Conservation (phyloP, 495 filamentous ascomycete species). For the Melanomma pulvis-pyrius region DNA sequence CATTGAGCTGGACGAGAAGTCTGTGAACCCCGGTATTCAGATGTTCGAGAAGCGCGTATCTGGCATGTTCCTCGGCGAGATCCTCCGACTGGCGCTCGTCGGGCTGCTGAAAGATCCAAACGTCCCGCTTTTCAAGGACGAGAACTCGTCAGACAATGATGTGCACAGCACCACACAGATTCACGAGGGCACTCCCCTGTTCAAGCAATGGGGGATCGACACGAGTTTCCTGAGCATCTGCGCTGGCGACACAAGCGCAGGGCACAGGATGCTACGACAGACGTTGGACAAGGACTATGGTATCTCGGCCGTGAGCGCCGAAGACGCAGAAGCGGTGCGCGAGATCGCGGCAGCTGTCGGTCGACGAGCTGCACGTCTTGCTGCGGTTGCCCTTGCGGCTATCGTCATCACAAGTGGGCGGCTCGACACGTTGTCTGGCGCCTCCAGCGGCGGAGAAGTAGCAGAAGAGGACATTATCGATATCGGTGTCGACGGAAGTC, state of each 20-base stretch:
- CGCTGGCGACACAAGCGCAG: slow-evolving; percentile 69
- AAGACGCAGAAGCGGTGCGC: slow-evolving; percentile 84
- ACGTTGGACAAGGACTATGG: slow-evolving; percentile 75
- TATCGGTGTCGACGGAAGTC: slow-evolving; percentile 84
- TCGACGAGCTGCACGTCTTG: slow-evolving; percentile 83
- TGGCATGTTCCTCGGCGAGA: slow-evolving; percentile 98
- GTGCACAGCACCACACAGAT: slow-evolving; percentile 68
- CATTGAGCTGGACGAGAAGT: slow-evolving; percentile 71
- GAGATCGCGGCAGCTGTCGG: slow-evolving; percentile 79
- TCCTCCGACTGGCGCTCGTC: slow-evolving; percentile 76
- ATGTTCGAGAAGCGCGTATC: slow-evolving; percentile 99
- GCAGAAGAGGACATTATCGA: slow-evolving; percentile 68
- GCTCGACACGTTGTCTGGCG: slow-evolving; percentile 50
- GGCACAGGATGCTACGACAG: slow-evolving; percentile 67
- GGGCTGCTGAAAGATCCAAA: slow-evolving; percentile 59
- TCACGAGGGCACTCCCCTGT: slow-evolving; percentile 64
- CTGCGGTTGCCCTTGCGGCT: slow-evolving; percentile 82
- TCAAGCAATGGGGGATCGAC: slow-evolving; percentile 85
- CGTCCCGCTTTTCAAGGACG: slow-evolving; percentile 69
- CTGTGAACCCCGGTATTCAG: slow-evolving; percentile 91
- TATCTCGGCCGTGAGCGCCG: slow-evolving; percentile 67
- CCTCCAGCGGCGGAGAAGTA: slow-evolving; percentile 31
- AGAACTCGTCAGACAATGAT: slow-evolving; percentile 65
- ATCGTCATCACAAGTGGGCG: slow-evolving; percentile 75
- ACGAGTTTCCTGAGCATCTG: slow-evolving; percentile 82